Conservation (phyloP, 495 filamentous ascomycete genomes). For the Penicillium paradoxum region DNA sequence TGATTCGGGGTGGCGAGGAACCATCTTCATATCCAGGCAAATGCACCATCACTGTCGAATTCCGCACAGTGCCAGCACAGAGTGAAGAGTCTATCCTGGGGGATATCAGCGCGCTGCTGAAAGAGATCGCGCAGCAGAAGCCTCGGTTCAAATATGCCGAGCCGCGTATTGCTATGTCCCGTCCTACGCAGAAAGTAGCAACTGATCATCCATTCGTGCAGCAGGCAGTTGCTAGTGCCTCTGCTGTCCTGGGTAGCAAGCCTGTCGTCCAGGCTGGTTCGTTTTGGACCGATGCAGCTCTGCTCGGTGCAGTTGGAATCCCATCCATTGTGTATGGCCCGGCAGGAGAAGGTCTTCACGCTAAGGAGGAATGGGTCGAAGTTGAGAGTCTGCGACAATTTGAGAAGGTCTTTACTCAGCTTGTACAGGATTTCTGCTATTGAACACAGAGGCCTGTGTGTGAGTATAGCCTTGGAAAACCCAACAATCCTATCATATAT, state of each 20-base stretch:
- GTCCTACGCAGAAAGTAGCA: constrained; percentile 31
- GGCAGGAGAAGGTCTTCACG: constrained; percentile 38
- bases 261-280: constrained; percentile 19
- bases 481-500: too few species aligned
- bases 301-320: constrained; percentile 36
- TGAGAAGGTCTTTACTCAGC: constrained; percentile 16
- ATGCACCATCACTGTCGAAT: constrained; percentile 41
- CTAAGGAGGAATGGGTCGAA: constrained; percentile 44
- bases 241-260: constrained; percentile 10
- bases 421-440: constrained; percentile 29
- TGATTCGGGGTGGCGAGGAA: constrained; percentile 45
- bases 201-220: constrained; percentile 32
- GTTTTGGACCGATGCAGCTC: constrained; percentile 44
- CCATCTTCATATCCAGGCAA: constrained; percentile 42
- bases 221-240: constrained; percentile 17
- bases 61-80: constrained; percentile 39
- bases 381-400: constrained; percentile 29
- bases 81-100: constrained; percentile 23
- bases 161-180: constrained; percentile 30
- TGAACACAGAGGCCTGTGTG: constrained; percentile 5
- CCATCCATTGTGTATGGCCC: constrained; percentile 41
- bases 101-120: constrained; percentile 26
- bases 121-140: constrained; percentile 15
- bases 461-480: too few species aligned
- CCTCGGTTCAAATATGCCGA: constrained; percentile 24